A percentile compares a stretch with the other conserved stretches of the same genome.
phyloP scores from a whole-genome alignment of 1,284 basidiomycete genomes.

The Trichosporon coremiiforme region DNA sequence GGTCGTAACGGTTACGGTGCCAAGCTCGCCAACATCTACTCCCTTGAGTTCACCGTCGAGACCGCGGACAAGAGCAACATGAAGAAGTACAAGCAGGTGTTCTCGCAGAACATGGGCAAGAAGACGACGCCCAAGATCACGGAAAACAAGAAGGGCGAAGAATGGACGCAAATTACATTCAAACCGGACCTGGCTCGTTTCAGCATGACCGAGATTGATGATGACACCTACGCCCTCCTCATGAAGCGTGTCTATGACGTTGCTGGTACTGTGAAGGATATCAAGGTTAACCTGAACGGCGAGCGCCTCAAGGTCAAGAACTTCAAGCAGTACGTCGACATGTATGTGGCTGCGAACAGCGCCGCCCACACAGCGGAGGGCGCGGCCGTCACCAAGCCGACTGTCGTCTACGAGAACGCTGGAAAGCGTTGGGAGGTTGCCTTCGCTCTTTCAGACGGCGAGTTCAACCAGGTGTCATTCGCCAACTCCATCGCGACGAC shows the following conservation, averaged over 20 bases:
- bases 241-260: conserved; percentile 97
- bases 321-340: conserved; percentile 95
- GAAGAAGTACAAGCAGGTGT: conserved; percentile 95
- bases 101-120: conserved; percentile 89
- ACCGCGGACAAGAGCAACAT: conserved; percentile 85
- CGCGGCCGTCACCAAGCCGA: conserved; percentile 72
- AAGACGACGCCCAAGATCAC: conserved; percentile 90
- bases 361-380: conserved; percentile 68
- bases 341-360: conserved; percentile 71
- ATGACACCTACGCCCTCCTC: conserved; percentile 85
- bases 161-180: conserved; percentile 95
- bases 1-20: conserved; percentile 99
- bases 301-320: conserved; percentile 89
- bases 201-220: conserved; percentile 88
- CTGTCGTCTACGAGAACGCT: conserved; percentile 79
- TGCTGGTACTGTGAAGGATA: conserved; percentile 89
- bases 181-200: conserved; percentile 89
- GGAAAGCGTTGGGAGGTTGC: conserved; percentile 89
- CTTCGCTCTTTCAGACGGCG: conserved; percentile 84
- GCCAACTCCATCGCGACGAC: conserved; percentile 97
- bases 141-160: conserved; percentile 80
- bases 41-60: conserved; percentile 93
- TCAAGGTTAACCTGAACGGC: conserved; percentile 93
- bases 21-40: conserved; percentile 98
- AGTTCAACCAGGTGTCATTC: conserved; percentile 93